Percentiles rank a stretch among this genome's conserved stretches.
Evolutionary conservation across 495 filamentous ascomycete genomes (phyloP).

Genomic region (Hyaloscypha finlandica): DNA sequence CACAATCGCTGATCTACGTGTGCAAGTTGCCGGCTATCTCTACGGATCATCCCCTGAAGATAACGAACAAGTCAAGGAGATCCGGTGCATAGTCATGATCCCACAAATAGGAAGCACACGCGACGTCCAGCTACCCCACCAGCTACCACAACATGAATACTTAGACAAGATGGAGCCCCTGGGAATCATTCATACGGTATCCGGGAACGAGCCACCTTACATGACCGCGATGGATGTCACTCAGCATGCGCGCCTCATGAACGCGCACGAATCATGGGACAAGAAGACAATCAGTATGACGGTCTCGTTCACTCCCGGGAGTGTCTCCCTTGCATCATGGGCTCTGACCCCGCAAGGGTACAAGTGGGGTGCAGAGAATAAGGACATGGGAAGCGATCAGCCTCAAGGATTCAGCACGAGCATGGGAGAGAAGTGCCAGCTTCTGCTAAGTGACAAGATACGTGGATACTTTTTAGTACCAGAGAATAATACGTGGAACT

Average conservation of each 20-base stretch:
- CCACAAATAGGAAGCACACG: conserved; percentile 95
- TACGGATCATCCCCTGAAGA: conserved; percentile 93
- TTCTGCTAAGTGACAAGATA: conserved; percentile 89
- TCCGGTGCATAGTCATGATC: conserved; percentile 94
- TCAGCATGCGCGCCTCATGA: conserved; percentile 86
- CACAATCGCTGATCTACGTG: conserved; percentile 93
- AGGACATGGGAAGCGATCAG: conserved; percentile 85
- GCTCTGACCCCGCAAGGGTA: conserved; percentile 87
- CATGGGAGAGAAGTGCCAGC: conserved; percentile 94
- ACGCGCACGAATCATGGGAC: conserved; percentile 80
- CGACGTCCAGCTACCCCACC: conserved; percentile 88
- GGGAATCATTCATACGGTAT: conserved; percentile 93
- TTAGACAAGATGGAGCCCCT: conserved; percentile 87
- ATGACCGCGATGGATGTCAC: conserved; percentile 96
- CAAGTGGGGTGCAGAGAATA: conserved; percentile 97
- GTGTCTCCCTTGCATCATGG: conserved; percentile 92
- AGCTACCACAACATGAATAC: conserved; percentile 90
- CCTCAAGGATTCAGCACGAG: conserved; percentile 89
- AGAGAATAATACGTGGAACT: conserved; percentile 93
- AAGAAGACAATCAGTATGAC: conserved; percentile 96
- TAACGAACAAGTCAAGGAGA: conserved; percentile 95
- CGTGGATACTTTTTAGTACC: conserved; percentile 95
- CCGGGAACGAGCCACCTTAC: conserved; percentile 91
- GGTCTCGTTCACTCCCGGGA: conserved; percentile 97
- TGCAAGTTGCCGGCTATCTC: conserved; percentile 94